A percentile compares a stretch with the other conserved stretches of the same genome.
Conservation (phyloP, 177 flowering plant species). For the Vitis hybrid region DNA sequence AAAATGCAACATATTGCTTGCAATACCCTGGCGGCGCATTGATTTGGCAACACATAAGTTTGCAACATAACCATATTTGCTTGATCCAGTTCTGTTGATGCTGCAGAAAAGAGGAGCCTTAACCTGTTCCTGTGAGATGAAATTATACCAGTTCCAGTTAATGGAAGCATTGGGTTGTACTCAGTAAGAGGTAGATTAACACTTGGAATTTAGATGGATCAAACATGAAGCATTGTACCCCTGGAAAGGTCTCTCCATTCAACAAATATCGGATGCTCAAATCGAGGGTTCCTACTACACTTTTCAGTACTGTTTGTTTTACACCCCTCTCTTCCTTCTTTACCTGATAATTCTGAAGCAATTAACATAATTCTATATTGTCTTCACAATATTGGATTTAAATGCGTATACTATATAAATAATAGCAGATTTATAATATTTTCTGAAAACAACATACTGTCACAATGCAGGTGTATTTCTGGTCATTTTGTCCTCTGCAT, state of each 20-base stretch:
- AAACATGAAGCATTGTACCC: slow-evolving; percentile 39
- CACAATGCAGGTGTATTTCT: slow-evolving; percentile 61
- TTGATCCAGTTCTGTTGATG: slow-evolving; percentile 21
- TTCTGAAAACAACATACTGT: slow-evolving; percentile 34
- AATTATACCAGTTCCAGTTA: slow-evolving; percentile 6
- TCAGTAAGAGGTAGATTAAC: not conserved
- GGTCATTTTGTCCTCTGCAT: slow-evolving; percentile 33
- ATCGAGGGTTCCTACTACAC: slow-evolving; percentile 84
- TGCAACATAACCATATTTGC: slow-evolving; percentile 60
- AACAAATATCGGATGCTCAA: slow-evolving; percentile 51
- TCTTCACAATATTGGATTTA: not conserved
- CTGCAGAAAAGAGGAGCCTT: slow-evolving; percentile 44
- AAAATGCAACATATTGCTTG: slow-evolving; percentile 64
- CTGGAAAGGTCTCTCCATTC: slow-evolving; percentile 72
- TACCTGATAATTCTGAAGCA: slow-evolving; percentile 35
- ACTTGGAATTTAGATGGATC: not conserved
- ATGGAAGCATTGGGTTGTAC: not conserved
- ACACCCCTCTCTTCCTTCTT: slow-evolving; percentile 44
- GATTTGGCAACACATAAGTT: slow-evolving; percentile 71
- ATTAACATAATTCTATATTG: not conserved
- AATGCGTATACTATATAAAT: not conserved
- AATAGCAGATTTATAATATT: not conserved
- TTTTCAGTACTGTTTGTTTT: slow-evolving; percentile 49
- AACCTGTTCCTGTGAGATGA: slow-evolving; percentile 41
- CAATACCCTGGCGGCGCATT: slow-evolving; percentile 83